These are phyloP conservation scores for Phellopilus nigrolimitatus DNA, from an alignment of 1,284 basidiomycete genomes.

Conservation along the genomic window DNA sequence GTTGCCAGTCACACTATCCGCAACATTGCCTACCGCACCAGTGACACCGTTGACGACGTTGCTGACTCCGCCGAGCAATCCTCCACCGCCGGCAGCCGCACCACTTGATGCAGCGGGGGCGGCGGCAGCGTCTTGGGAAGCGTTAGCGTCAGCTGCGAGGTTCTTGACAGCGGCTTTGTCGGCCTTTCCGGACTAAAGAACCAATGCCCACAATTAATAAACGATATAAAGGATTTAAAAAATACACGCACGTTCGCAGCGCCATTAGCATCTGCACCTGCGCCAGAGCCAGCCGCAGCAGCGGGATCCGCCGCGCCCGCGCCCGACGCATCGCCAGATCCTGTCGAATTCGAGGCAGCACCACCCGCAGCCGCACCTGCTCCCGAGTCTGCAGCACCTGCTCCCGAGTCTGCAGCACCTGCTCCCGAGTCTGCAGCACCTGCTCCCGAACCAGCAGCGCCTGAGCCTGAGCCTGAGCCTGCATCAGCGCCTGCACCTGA, in stretches of 20 bases:
- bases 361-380: background rate
- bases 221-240: too few relatives aligned
- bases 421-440: background rate
- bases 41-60: constrained; percentile 12
- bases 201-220: too few relatives aligned
- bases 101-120: too few relatives aligned
- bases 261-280: too few relatives aligned
- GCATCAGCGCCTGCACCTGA: background rate
- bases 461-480: background rate
- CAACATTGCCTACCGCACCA: background rate
- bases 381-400: background rate
- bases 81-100: background rate
- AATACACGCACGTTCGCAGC: too few relatives aligned
- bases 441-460: background rate
- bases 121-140: too few relatives aligned
- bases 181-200: too few relatives aligned
- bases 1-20: background rate
- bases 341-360: background rate
- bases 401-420: background rate
- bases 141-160: too few relatives aligned
- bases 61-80: constrained; percentile 1
- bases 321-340: background rate
- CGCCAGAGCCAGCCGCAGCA: background rate
- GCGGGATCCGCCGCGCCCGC: background rate
- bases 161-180: too few relatives aligned